phyloP scores from a whole-genome alignment of 371 early-diverging fungal genomes.

The Apophysomyces elegans region DNA sequence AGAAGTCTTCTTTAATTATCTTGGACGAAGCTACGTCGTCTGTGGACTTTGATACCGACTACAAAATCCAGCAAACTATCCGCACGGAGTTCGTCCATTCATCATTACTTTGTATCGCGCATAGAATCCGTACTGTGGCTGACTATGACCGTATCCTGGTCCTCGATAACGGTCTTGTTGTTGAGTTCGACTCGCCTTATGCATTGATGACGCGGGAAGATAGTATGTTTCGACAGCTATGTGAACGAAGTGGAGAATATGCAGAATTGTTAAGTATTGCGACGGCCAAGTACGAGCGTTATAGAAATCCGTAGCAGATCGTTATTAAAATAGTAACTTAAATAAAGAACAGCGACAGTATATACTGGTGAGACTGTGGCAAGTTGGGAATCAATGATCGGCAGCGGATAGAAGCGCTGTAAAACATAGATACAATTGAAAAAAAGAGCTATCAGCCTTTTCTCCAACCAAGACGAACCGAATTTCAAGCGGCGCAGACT shows the following conservation, averaged over 20 bases:
- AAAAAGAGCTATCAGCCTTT: too few relatives aligned
- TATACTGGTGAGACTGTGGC: too few relatives aligned
- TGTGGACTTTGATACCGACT: slow-evolving; percentile 79
- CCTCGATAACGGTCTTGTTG: slow-evolving; percentile 78
- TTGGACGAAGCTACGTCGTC: slow-evolving; percentile 89
- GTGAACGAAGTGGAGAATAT: slow-evolving; percentile 71
- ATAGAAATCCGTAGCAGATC: too few relatives aligned
- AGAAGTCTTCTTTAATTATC: slow-evolving; percentile 74
- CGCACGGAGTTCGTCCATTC: slow-evolving; percentile 68
- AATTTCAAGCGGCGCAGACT: too few relatives aligned
- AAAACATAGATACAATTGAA: too few relatives aligned
- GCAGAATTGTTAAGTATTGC: slow-evolving; percentile 45
- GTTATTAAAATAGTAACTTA: too few relatives aligned
- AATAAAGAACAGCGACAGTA: too few relatives aligned
- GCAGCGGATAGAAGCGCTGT: too few relatives aligned
- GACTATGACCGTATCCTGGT: slow-evolving; percentile 90
- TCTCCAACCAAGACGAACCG: too few relatives aligned
- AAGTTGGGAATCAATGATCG: too few relatives aligned
- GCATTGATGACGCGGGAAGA: slow-evolving; percentile 57
- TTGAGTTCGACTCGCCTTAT: slow-evolving; percentile 76
- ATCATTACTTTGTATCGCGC: slow-evolving; percentile 78
- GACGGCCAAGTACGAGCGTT: slow-evolving; percentile 22
- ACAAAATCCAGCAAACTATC: slow-evolving; percentile 81
- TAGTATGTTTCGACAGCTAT: slow-evolving; percentile 67
- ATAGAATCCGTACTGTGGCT: slow-evolving; percentile 86